Evolutionary conservation across 257 asterid species (phyloP).

Genomic region (Plantago ovata): DNA sequence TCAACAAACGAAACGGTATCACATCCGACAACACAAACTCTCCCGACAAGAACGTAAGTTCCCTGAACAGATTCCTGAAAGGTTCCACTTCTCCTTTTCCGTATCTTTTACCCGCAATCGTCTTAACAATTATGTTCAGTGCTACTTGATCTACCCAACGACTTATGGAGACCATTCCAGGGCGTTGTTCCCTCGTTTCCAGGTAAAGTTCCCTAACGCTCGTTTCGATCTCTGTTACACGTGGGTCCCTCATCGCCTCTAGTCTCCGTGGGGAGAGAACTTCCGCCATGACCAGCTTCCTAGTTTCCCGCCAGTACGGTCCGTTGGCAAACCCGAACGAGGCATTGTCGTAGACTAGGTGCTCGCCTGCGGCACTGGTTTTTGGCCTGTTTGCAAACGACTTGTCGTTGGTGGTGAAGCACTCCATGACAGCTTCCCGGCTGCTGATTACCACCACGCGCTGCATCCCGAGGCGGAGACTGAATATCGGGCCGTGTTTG

Average conservation of each 20-base stretch:
- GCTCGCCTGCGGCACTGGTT: conserved; percentile 21
- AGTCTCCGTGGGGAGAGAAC: conserved; percentile 45
- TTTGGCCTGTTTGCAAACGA: conserved; percentile 34
- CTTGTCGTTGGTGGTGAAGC: conserved; percentile 51
- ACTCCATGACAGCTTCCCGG: conserved; percentile 50
- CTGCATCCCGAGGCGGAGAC: conserved; percentile 33
- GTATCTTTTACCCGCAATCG: conserved; percentile 43
- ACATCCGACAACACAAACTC: conserved; percentile 31
- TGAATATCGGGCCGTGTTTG: conserved; percentile 45
- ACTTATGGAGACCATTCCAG: conserved; percentile 29
- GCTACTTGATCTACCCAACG: conserved; percentile 34
- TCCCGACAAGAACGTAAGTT: conserved; percentile 33
- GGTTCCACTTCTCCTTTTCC: conserved; percentile 14
- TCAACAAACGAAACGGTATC: conserved; percentile 18
- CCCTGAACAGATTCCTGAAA: conserved; percentile 26
- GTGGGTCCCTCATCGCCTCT: conserved; percentile 31
- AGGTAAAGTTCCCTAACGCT: conserved; percentile 11
- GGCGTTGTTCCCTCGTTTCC: neutral
- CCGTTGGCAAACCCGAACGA: conserved; percentile 42
- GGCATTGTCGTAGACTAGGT: conserved; percentile 45
- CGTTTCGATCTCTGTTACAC: conserved; percentile 24
- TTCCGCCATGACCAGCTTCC: conserved; percentile 39
- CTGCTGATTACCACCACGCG: conserved; percentile 33
- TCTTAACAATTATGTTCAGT: conserved; percentile 33
- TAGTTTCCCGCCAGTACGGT: conserved; percentile 46